Conservation (phyloP, 2,329 filamentous ascomycete genomes). For the Atkinsonella hypoxylon region DNA sequence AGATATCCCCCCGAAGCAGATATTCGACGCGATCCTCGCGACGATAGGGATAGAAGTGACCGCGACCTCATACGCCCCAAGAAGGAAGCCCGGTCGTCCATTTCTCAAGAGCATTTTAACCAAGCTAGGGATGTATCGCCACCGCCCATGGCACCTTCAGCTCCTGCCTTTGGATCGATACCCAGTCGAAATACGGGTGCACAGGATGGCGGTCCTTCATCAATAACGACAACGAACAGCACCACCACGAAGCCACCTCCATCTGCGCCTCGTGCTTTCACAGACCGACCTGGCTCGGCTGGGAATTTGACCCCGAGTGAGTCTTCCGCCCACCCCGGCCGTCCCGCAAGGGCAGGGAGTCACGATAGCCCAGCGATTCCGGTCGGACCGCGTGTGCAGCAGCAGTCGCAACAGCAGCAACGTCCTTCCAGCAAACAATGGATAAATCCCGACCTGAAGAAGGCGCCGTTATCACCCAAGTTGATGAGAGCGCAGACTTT, state of each 20-base stretch:
- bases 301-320: constrained; percentile 17
- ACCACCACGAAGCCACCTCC: constrained; percentile 31
- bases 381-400: constrained; percentile 41
- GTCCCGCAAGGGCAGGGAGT: constrained; percentile 27
- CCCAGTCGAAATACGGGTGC: constrained; percentile 31
- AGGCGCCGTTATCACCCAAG: constrained; percentile 40
- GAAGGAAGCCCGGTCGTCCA: constrained; percentile 34
- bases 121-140: constrained; percentile 41
- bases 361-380: constrained; percentile 38
- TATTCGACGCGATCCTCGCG: constrained; percentile 30
- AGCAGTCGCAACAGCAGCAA: constrained; percentile 27
- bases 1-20: constrained; percentile 28
- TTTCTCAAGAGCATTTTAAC: constrained; percentile 34
- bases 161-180: constrained; percentile 45
- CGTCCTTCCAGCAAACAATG: constrained; percentile 47
- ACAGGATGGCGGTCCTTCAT: constrained; percentile 15
- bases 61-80: constrained; percentile 37
- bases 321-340: constrained; percentile 23
- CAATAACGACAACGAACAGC: constrained; percentile 3
- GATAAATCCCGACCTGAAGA: constrained; percentile 43
- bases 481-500: constrained; percentile 38
- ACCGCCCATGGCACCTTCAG: constrained; percentile 44
- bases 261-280: constrained; percentile 40
- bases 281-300: constrained; percentile 36
- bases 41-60: constrained; percentile 34